Percentiles rank a stretch among this genome's conserved stretches.
Evolutionary conservation across 2,329 filamentous ascomycete species (phyloP).

Genomic region (Aspergillus novofumigatus): DNA sequence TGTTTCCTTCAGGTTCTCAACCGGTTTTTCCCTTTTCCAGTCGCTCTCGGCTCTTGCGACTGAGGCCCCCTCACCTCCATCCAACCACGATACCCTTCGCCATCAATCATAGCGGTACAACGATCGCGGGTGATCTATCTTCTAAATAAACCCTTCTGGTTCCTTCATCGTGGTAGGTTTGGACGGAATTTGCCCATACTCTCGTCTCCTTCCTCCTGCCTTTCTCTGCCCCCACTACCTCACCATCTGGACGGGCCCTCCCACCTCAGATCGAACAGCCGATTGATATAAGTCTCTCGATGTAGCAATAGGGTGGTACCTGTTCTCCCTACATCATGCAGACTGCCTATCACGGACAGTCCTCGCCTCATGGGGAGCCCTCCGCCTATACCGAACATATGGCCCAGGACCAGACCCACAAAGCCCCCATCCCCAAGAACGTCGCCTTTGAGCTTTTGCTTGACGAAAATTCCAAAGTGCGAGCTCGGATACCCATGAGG

Average conservation of each 20-base stretch:
- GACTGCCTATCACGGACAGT: slow-evolving; percentile 31
- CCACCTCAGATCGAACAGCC: slow-evolving; percentile 25
- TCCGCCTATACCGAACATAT: slow-evolving; percentile 24
- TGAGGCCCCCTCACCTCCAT: slow-evolving; percentile 26
- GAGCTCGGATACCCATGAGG: slow-evolving; percentile 61
- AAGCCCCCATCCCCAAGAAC: slow-evolving; percentile 50
- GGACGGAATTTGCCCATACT: slow-evolving; percentile 29
- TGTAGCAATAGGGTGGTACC: slow-evolving; percentile 27
- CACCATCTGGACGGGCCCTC: slow-evolving; percentile 17
- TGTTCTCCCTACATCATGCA: slow-evolving; percentile 31
- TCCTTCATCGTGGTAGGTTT: slow-evolving; percentile 35
- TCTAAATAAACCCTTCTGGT: slow-evolving; percentile 21
- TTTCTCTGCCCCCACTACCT: slow-evolving; percentile 23
- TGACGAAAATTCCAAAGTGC: slow-evolving; percentile 53
- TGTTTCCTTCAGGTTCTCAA: slow-evolving; percentile 23
- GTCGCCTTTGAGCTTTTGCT: slow-evolving; percentile 62
- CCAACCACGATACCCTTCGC: slow-evolving; percentile 19
- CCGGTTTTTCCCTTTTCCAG: slow-evolving; percentile 24
- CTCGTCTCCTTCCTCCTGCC: slow-evolving; percentile 21
- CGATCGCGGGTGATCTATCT: slow-evolving; percentile 32
- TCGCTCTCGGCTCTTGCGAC: slow-evolving; percentile 36
- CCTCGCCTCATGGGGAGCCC: slow-evolving; percentile 31
- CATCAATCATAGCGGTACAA: slow-evolving; percentile 28
- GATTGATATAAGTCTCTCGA: slow-evolving; percentile 32
- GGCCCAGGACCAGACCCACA: slow-evolving; percentile 35